Base-by-base conservation (phyloP, 1,284 basidiomycete species). In the Malassezia yamatoensis region DNA sequence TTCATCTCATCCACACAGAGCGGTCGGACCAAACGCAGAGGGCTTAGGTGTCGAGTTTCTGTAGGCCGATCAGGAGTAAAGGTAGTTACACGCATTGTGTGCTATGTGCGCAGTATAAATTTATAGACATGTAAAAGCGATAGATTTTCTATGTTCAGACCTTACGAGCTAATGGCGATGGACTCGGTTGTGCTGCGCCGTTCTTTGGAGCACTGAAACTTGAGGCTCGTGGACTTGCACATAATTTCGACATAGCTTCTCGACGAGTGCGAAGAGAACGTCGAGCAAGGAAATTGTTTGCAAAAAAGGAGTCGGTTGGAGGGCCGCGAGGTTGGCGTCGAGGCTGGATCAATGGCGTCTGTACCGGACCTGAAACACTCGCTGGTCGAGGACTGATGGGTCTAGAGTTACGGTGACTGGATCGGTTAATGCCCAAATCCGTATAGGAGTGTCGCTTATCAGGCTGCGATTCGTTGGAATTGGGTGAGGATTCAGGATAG, bases 191-290 rank as follows among this genome's bases (percentile, higher is more conserved):
- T 5, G 43, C 7, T 15, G 7, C 13, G 24, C 10, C 33, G 16
- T 13, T n/a, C 34, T 45, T 45, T 7, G 43, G 45, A 6, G 34
- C 34, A 16, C 47, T 43, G 33, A 58, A 53, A 18, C 37, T 53
- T 0, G 44, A 11, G 9, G 55, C 55, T 2, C 55, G 50, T 6
- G 55, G 50, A 40, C 55, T 58, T n/a, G 55, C 37, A 40, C 50
- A 52, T 21, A 58, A 29, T 49, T 58, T 58, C 2, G 50, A 53
- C 55, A 58, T 58, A 2, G 55, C 55, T 32, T 58, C 55, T 6
- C 55, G 50, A 20, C 55, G 55, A 29, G 55, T 58, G 9, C 55
- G 50, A 6, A 58, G 32, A 12, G 55, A 58, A 8, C 51, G 44
- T 16, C 55, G 50, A 12, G 55, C 55, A 9, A 58, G 33, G 24